phyloP scores from a whole-genome alignment of 768 basidiomycete genomes.

The Boletales sp. region DNA sequence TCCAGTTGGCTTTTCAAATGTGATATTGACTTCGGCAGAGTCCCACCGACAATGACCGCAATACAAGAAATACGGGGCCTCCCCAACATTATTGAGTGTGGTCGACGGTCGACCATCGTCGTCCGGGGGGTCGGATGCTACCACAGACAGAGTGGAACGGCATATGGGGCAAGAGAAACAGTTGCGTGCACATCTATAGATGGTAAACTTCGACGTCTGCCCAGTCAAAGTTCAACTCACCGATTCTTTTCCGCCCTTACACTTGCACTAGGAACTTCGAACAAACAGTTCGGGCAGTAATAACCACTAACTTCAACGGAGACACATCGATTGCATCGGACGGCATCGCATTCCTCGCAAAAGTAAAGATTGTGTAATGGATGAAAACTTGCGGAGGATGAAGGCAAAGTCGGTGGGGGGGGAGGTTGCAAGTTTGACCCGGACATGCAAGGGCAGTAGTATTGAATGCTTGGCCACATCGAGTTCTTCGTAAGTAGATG shows the following conservation, averaged over 20 bases:
- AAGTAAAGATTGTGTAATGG: slow-evolving; percentile 86
- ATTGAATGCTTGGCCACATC: slow-evolving; percentile 48
- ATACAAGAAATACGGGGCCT: slow-evolving; percentile 86
- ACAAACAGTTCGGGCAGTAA: slow-evolving; percentile 97
- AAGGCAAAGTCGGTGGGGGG: slow-evolving; percentile 71
- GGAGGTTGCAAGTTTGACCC: slow-evolving; percentile 39
- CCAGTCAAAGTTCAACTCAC: slow-evolving; percentile 36
- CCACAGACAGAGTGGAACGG: slow-evolving; percentile 82
- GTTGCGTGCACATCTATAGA: slow-evolving; percentile 86
- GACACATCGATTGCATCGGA: slow-evolving; percentile 91
- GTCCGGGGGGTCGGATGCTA: slow-evolving; percentile 81
- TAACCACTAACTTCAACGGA: slow-evolving; percentile 93
- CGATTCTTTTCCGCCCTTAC: slow-evolving; percentile 98
- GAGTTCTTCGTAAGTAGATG: not conserved
- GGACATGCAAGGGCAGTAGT: slow-evolving; percentile 76
- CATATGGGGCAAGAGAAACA: slow-evolving; percentile 97
- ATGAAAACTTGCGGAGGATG: slow-evolving; percentile 80
- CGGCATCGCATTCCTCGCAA: slow-evolving; percentile 97
- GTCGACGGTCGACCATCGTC: slow-evolving; percentile 52
- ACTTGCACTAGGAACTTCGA: slow-evolving; percentile 97
- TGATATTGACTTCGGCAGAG: slow-evolving; percentile 85
- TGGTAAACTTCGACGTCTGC: not conserved
- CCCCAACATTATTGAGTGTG: slow-evolving; percentile 60
- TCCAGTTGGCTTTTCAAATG: slow-evolving; percentile 95
- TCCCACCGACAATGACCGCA: slow-evolving; percentile 96